Conservation (phyloP, 768 basidiomycete species). For the Pleurotus tuoliensis region DNA sequence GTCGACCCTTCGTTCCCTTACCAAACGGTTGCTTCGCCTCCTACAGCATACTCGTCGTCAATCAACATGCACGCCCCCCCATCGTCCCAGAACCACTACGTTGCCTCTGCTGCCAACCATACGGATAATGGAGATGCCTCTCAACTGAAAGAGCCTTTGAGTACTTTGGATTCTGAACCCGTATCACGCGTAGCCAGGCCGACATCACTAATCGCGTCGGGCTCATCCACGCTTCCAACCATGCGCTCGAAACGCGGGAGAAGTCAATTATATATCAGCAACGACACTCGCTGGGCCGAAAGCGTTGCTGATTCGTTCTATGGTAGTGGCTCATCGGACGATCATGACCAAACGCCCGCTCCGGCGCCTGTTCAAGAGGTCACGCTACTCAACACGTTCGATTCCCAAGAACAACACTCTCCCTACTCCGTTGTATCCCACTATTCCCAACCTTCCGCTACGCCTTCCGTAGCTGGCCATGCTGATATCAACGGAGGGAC, state of each 20-base stretch:
- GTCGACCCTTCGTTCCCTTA: background rate
- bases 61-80: background rate
- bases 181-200: background rate
- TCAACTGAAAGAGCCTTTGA: background rate
- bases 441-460: background rate
- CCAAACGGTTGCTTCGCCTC: background rate
- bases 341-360: background rate
- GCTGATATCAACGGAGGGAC: background rate
- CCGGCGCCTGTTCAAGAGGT: background rate
- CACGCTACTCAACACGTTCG: background rate
- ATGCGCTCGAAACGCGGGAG: background rate
- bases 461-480: background rate
- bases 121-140: background rate
- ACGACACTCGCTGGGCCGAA: slow-evolving; percentile 5
- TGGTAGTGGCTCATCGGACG: background rate
- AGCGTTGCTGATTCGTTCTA: slow-evolving; percentile 5
- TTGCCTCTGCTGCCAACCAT: background rate
- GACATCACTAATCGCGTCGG: background rate
- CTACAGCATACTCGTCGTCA: background rate
- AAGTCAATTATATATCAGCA: slow-evolving; percentile 3
- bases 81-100: background rate
- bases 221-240: background rate
- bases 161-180: background rate
- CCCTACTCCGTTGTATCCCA: background rate
- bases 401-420: background rate